Conservation (phyloP, 2,329 filamentous ascomycete species). For the Chrysoporthe cubensis region DNA sequence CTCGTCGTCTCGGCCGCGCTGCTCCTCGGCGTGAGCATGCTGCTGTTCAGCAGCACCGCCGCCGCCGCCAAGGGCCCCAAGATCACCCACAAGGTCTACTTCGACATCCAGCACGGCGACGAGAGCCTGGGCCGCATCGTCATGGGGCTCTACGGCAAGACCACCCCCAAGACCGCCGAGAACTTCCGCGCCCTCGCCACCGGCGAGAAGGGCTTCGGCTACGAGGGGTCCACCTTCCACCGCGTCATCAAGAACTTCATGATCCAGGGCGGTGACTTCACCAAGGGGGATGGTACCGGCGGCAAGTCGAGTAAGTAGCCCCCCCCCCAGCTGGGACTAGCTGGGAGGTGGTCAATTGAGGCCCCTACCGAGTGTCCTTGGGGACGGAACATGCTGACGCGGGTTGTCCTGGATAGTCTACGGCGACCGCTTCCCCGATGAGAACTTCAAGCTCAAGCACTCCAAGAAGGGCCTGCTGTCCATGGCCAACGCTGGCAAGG, state of each 20-base stretch:
- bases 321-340: constrained; percentile 30
- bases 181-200: constrained; percentile 82
- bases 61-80: constrained; percentile 85
- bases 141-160: constrained; percentile 86
- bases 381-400: not conserved
- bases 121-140: constrained; percentile 75
- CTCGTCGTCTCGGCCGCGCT: constrained; percentile 74
- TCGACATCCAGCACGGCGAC: constrained; percentile 80
- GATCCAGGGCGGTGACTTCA: constrained; percentile 92
- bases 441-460: constrained; percentile 97
- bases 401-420: constrained; percentile 60
- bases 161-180: constrained; percentile 74
- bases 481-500: constrained; percentile 84
- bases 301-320: constrained; percentile 74
- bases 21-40: constrained; percentile 73
- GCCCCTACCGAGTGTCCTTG: not conserved
- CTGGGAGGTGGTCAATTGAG: not conserved
- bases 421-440: constrained; percentile 80
- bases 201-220: constrained; percentile 85
- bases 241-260: constrained; percentile 90
- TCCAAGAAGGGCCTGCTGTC: constrained; percentile 80
- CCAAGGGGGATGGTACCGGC: constrained; percentile 78
- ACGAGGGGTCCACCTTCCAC: constrained; percentile 82
- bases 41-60: constrained; percentile 75
- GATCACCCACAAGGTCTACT: constrained; percentile 95